These are phyloP conservation scores for Stellera chamaejasme DNA, from an alignment of 345 rosid species.

Conservation along the genomic window DNA sequence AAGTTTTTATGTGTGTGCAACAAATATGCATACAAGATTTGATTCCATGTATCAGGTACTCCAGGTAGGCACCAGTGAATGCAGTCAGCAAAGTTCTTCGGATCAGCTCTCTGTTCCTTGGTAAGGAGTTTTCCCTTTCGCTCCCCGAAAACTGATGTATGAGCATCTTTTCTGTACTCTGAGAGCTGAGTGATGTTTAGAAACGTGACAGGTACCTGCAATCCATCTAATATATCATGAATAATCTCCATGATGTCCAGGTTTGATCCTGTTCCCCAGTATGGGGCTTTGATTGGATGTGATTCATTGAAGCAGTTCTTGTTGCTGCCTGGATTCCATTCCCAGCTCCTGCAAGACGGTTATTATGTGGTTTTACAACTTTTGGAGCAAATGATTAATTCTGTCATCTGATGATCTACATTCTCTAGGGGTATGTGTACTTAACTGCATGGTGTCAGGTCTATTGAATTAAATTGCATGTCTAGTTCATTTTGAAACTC, in stretches of 20 bases:
- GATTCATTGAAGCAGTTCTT: constrained; percentile 73
- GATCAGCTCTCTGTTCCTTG: constrained; percentile 58
- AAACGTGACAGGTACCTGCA: constrained; percentile 48
- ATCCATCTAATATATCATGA: constrained; percentile 27
- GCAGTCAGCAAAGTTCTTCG: constrained; percentile 65
- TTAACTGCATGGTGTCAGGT: no score
- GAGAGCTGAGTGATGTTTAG: constrained; percentile 75
- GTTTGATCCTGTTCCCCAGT: constrained; percentile 92
- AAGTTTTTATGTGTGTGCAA: constrained; percentile 33
- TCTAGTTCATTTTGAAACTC: no score
- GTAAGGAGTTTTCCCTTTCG: constrained; percentile 79
- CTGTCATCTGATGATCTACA: no score
- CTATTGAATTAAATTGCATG: no score
- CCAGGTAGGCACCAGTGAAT: constrained; percentile 98
- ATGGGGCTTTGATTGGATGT: constrained; percentile 45
- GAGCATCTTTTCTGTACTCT: constrained; percentile 82
- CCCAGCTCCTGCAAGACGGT: constrained; percentile 68
- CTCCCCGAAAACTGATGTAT: constrained; percentile 68
- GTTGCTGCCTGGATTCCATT: constrained; percentile 74
- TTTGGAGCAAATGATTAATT: not conserved
- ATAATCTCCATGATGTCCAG: constrained; percentile 65
- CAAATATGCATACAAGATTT: constrained; percentile 72
- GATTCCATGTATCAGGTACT: constrained; percentile 87
- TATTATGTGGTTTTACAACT: not conserved
- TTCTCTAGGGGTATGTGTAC: no score